phyloP scores from a whole-genome alignment of 2,329 filamentous ascomycete genomes.

The Aspergillus sp. region DNA sequence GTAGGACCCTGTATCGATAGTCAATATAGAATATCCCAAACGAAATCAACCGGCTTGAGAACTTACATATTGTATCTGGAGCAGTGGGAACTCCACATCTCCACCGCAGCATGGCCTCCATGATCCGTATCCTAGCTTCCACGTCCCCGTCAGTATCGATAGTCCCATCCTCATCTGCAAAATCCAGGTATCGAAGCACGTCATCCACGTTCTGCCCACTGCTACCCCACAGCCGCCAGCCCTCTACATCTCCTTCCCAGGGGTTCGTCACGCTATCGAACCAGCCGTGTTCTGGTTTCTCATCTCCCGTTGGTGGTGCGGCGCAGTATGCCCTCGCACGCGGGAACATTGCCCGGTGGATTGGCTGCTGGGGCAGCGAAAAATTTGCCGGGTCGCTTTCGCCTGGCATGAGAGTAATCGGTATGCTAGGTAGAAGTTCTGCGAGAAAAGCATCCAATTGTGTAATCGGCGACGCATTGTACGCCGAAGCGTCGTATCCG shows the following conservation, averaged over 20 bases:
- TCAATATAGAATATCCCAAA: not conserved
- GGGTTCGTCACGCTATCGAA: slow-evolving; percentile 91
- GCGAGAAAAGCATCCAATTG: slow-evolving; percentile 82
- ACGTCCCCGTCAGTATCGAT: slow-evolving; percentile 43
- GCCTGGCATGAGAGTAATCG: slow-evolving; percentile 85
- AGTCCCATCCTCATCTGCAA: slow-evolving; percentile 30
- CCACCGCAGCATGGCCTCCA: slow-evolving; percentile 95
- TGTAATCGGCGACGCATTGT: slow-evolving; percentile 81
- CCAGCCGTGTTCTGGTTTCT: slow-evolving; percentile 61
- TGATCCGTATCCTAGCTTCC: slow-evolving; percentile 77
- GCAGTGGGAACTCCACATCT: slow-evolving; percentile 88
- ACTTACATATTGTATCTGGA: slow-evolving; percentile 89
- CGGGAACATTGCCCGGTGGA: slow-evolving; percentile 90
- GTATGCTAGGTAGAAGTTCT: slow-evolving; percentile 78
- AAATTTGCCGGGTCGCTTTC: slow-evolving; percentile 83
- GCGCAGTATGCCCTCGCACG: slow-evolving; percentile 65
- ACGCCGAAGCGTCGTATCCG: slow-evolving; percentile 85
- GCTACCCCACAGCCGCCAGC: slow-evolving; percentile 82
- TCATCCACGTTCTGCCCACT: slow-evolving; percentile 93
- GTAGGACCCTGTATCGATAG: slow-evolving; percentile 69
- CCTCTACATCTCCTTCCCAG: slow-evolving; percentile 86
- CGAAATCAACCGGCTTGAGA: not conserved
- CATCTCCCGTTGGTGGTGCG: slow-evolving; percentile 33
- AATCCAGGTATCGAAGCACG: slow-evolving; percentile 82
- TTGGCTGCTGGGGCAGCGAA: slow-evolving; percentile 85